Evolutionary conservation across 2,329 filamentous ascomycete species (phyloP), one percentile per base, ranked within the genome.

Genomic region (Diaporthe amygdali): DNA sequence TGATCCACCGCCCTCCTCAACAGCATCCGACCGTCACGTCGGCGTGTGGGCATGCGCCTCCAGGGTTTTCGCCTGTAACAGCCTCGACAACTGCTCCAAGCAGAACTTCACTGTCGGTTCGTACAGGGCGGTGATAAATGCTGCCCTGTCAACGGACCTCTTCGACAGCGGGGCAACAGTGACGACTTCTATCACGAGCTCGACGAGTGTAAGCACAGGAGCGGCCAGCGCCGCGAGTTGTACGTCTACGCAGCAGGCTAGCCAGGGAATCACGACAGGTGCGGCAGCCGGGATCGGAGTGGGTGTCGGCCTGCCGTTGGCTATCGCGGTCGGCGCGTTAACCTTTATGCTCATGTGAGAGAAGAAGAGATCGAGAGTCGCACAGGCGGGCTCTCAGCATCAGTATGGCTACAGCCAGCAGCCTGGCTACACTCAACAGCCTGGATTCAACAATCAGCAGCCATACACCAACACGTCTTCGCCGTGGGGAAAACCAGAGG

Each of bases 271-370:
- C 17, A 25, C 67, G 20, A n/a, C 22, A 32, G 54, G 54, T 20
- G 67, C 54, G 5, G 67, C 22, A 41, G 67, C 22, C 32, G 67
- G 67, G 22, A 69, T 64, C 46, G 54, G 67, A 15, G 22, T 44
- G 5, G 67, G 67, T 17, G 14, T 69, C 10, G 67, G 55, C 12
- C 32, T 64, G 25, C 54, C 67, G 27, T 22, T 69, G 8, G 46
- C 27, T 6, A 20, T 52, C 12, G 46, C 34, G 22, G 34, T 61
- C 32, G 67, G 39, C 8, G 46, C 46, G 9, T 22, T 69, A 17
- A 22, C 44, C 4, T n/a, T 64, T 12, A 27, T 69, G 25, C 20
- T 69, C 17, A 44, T 30, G 20, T 27, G 46, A 8, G 51, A 52
- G 46, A 63, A 69, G 34, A 47, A 30, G 3, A 47, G 20, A 7